A percentile compares a stretch with the other conserved stretches of the same genome.
phyloP scores from a whole-genome alignment of 345 rosid species.

The Turritis glabra region DNA sequence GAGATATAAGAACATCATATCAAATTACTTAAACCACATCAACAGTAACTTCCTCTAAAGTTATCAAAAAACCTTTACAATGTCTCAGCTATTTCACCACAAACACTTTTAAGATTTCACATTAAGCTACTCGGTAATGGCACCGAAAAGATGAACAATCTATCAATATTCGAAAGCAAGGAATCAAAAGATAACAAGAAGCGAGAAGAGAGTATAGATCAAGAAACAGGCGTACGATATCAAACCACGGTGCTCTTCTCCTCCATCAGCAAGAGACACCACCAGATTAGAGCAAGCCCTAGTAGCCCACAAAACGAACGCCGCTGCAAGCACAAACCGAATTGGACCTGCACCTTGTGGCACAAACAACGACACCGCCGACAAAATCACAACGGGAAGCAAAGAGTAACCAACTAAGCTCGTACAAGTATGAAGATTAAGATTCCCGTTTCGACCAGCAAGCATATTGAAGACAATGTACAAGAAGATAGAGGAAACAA shows the following conservation, averaged over 20 bases:
- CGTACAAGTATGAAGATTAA: conserved; percentile 85
- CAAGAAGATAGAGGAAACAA: conserved; percentile 83
- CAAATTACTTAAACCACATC: conserved; percentile 1
- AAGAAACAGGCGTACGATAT: conserved; percentile 91
- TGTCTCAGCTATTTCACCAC: conserved; percentile 14
- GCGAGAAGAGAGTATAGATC: conserved; percentile 86
- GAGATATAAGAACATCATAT: background rate
- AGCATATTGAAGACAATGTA: conserved; percentile 90
- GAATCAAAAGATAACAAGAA: conserved; percentile 79
- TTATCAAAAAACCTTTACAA: conserved; percentile 18
- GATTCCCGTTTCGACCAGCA: conserved; percentile 84
- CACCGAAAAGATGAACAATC: background rate
- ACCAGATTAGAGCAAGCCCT: conserved; percentile 73
- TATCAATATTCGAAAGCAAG: background rate
- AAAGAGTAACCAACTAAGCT: conserved; percentile 85
- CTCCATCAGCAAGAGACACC: conserved; percentile 84
- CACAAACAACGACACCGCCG: conserved; percentile 70
- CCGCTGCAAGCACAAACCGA: conserved; percentile 51
- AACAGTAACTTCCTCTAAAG: background rate
- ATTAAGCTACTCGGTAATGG: background rate
- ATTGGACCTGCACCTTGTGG: conserved; percentile 57
- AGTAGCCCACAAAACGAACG: conserved; percentile 78
- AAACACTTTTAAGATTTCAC: background rate
- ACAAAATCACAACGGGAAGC: conserved; percentile 75
- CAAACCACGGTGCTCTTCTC: conserved; percentile 86